phyloP scores from a whole-genome alignment of 164 flowering plant genomes.

The Macadamia integrifolia region DNA sequence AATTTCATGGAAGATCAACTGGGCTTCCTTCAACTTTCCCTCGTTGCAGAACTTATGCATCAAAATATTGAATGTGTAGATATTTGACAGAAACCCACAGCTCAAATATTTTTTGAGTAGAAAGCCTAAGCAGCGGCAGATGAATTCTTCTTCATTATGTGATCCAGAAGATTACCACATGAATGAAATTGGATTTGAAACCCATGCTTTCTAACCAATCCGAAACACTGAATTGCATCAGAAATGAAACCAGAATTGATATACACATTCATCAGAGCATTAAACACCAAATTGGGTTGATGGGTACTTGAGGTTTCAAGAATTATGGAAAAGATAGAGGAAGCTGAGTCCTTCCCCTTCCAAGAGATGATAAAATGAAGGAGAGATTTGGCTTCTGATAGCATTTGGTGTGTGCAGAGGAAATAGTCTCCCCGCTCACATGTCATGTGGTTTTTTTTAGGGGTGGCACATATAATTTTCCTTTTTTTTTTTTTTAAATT shows the following conservation, averaged over 20 bases:
- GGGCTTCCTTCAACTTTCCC: slow-evolving; percentile 44
- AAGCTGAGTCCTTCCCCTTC: slow-evolving; percentile 63
- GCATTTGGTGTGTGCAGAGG: slow-evolving; percentile 43
- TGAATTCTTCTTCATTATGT: slow-evolving; percentile 35
- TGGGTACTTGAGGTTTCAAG: slow-evolving; percentile 35
- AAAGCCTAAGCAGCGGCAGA: slow-evolving; percentile 42
- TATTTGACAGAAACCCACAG: slow-evolving; percentile 51
- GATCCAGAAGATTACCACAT: slow-evolving; percentile 45
- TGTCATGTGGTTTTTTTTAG: too few species aligned
- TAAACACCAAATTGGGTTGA: slow-evolving; percentile 28
- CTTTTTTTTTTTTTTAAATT: too few species aligned
- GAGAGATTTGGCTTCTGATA: slow-evolving; percentile 36
- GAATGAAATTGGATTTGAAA: slow-evolving; percentile 33
- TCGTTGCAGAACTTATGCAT: slow-evolving; percentile 56
- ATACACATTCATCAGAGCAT: slow-evolving; percentile 47
- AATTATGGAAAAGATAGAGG: slow-evolving; percentile 37
- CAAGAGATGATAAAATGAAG: slow-evolving; percentile 46
- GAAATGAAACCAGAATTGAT: slow-evolving; percentile 37
- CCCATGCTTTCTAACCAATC: slow-evolving; percentile 38
- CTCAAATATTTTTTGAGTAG: slow-evolving; percentile 48
- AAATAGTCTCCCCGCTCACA: slow-evolving; percentile 14
- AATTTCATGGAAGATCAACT: slow-evolving; percentile 41
- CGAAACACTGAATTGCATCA: slow-evolving; percentile 62
- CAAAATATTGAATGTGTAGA: slow-evolving; percentile 49
- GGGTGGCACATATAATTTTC: too few species aligned